These are phyloP conservation scores for Populus trichocarpa DNA, from an alignment of 441 rosid species.

Conservation along the genomic window DNA sequence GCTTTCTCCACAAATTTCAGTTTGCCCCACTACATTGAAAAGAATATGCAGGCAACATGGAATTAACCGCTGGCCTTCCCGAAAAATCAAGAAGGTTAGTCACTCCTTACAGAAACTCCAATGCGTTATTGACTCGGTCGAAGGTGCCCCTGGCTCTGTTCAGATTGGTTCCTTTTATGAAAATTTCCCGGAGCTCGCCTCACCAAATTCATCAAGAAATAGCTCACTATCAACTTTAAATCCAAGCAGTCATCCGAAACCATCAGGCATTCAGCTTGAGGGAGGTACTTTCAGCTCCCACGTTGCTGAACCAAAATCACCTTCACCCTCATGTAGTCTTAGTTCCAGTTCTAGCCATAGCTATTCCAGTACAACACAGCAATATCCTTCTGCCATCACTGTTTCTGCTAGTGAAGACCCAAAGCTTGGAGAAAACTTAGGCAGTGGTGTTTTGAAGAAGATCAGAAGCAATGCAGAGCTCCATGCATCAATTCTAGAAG, in stretches of 20 bases:
- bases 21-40: constrained; percentile 96
- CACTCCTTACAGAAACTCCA: constrained; percentile 86
- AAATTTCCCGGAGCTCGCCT: constrained; percentile 59
- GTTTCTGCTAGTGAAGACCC: constrained; percentile 28
- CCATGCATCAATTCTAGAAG: constrained; percentile 45
- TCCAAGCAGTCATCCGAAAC: constrained; percentile 30
- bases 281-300: constrained; percentile 21
- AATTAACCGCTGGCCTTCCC: constrained; percentile 89
- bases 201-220: constrained; percentile 44
- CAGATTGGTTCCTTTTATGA: constrained; percentile 65
- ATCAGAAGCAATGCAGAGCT: constrained; percentile 46
- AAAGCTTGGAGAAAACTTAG: constrained; percentile 24
- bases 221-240: constrained; percentile 29
- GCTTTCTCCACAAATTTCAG: constrained; percentile 43
- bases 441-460: constrained; percentile 31
- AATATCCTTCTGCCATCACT: constrained; percentile 26
- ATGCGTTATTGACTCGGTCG: constrained; percentile 70
- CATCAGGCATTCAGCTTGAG: constrained; percentile 25
- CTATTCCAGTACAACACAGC: constrained; percentile 57
- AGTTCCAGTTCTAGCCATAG: constrained; percentile 76
- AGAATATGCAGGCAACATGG: constrained; percentile 92
- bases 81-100: constrained; percentile 88
- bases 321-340: constrained; percentile 65
- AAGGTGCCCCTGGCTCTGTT: constrained; percentile 65
- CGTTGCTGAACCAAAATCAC: constrained; percentile 41